phyloP scores from a whole-genome alignment of 352 stramenopile species.

The Halophytophthora batemanensis region DNA sequence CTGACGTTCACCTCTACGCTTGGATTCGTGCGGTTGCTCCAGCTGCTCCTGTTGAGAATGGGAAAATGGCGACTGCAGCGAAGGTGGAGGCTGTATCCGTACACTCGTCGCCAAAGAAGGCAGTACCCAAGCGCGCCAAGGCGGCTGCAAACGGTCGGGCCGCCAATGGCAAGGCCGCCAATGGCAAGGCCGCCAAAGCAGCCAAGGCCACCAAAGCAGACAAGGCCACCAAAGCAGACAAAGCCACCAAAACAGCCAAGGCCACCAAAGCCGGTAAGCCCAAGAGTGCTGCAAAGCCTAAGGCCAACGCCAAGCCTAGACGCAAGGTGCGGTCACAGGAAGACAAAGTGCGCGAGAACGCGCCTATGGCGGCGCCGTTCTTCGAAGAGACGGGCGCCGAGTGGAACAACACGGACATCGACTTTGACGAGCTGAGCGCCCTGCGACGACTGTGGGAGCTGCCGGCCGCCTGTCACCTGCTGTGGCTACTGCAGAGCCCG shows the following conservation, averaged over 20 bases:
- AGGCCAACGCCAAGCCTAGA: slow-evolving; percentile 39
- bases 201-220: slow-evolving; percentile 5
- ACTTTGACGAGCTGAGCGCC: slow-evolving; percentile 68
- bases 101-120: slow-evolving; percentile 13
- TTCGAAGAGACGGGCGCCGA: slow-evolving; percentile 67
- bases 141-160: slow-evolving; percentile 11
- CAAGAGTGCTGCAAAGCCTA: slow-evolving; percentile 20
- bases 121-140: slow-evolving; percentile 29
- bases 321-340: slow-evolving; percentile 53
- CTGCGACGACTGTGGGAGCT: slow-evolving; percentile 74
- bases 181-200: too few relatives aligned
- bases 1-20: too few relatives aligned
- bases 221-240: too few relatives aligned
- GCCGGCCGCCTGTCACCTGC: slow-evolving; percentile 72
- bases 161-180: slow-evolving; percentile 8
- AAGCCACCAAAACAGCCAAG: slow-evolving; percentile 8
- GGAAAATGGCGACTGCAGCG: background rate
- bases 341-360: slow-evolving; percentile 61
- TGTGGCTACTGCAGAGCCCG: slow-evolving; percentile 81
- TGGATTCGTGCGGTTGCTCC: too few relatives aligned
- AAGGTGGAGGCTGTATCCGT: background rate
- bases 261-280: slow-evolving; percentile 12
- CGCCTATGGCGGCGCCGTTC: slow-evolving; percentile 53
- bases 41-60: background rate
- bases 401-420: slow-evolving; percentile 66